Evolutionary conservation across 169 alveolate species (phyloP), one percentile per base, ranked within the genome.

Genomic region (Plasmodium berghei): DNA sequence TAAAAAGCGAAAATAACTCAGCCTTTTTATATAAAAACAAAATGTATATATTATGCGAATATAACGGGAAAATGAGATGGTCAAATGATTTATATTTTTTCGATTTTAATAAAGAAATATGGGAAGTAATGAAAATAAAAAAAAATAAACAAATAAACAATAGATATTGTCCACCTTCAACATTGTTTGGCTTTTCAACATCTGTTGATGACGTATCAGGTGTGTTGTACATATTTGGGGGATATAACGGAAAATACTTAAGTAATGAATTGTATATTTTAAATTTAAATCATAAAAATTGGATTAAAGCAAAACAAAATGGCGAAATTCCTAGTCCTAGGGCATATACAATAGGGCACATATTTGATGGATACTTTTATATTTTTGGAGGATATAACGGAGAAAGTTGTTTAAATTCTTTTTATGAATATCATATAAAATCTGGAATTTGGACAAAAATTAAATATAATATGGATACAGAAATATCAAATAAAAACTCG

Each of bases 301-400:
- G 87, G 87, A 73, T 73, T 58, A 54, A 73, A 24, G n/a, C 45
- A 40, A 45, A 58, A 8, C 73, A 73, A 56, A 59, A 54, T 73
- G 87, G 87, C 5, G 72, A 73, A 16, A 52, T 61, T 9, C 87
- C 87, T 6, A 59, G 52, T 52, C 87, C 87, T 12, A 40, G 87
- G 18, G 14, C 87, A 22, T 73, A 72, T 34, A 18, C 87, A n/a
- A 59, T 59, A 18, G 64, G 73, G 1, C 87, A 73, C 2, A 73
- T 73, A 12, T 56, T n/a, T 26, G 87, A 73, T 42, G 73, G 87
- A 2, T 73, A 73, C 16, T 73, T 73, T 48, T 73, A 73, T 49
- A 8, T 59, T 40, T 73, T 73, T 46, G 87, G 87, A 6, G 87
- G 87, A 20, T 73, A 58, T 63, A 73, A 59, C n/a, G 87, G 73